A percentile compares a stretch with the other conserved stretches of the same genome.
These are phyloP conservation scores for Lentinula sp. DNA, from an alignment of 768 basidiomycete genomes.

Conservation along the genomic window DNA sequence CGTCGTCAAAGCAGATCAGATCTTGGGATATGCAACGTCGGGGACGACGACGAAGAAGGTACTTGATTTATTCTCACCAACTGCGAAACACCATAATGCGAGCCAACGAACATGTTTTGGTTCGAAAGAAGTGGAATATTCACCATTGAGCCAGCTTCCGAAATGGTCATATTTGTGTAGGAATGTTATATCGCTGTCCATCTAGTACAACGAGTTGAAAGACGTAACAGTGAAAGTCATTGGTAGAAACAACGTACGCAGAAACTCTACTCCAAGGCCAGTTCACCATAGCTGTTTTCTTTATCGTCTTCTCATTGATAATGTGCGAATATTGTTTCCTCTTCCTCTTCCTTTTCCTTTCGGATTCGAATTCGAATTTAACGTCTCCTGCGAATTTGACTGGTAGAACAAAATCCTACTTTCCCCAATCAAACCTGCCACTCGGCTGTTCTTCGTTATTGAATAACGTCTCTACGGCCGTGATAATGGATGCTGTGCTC, in stretches of 20 bases:
- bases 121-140: conserved; percentile 62
- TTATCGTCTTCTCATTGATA: conserved; percentile 49
- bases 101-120: conserved; percentile 72
- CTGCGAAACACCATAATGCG: conserved; percentile 78
- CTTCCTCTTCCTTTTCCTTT: conserved; percentile 40
- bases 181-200: conserved; percentile 40
- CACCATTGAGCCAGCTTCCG: conserved; percentile 58
- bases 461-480: conserved; percentile 49
- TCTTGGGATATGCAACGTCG: conserved; percentile 46
- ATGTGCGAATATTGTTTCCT: conserved; percentile 46
- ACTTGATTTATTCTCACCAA: conserved; percentile 52
- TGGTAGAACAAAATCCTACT: conserved; percentile 59
- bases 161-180: conserved; percentile 43
- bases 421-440: conserved; percentile 63
- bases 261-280: conserved; percentile 77
- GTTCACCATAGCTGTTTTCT: conserved; percentile 48
- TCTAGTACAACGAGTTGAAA: conserved; percentile 22
- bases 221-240: background rate
- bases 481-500: conserved; percentile 51
- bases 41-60: conserved; percentile 29
- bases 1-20: conserved; percentile 29
- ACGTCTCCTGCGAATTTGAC: conserved; percentile 36
- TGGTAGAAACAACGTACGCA: conserved; percentile 40
- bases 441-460: conserved; percentile 54
- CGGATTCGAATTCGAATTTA: conserved; percentile 44